phyloP scores from a whole-genome alignment of 176 grass and related monocot species.

The Zoysia pacifica region DNA sequence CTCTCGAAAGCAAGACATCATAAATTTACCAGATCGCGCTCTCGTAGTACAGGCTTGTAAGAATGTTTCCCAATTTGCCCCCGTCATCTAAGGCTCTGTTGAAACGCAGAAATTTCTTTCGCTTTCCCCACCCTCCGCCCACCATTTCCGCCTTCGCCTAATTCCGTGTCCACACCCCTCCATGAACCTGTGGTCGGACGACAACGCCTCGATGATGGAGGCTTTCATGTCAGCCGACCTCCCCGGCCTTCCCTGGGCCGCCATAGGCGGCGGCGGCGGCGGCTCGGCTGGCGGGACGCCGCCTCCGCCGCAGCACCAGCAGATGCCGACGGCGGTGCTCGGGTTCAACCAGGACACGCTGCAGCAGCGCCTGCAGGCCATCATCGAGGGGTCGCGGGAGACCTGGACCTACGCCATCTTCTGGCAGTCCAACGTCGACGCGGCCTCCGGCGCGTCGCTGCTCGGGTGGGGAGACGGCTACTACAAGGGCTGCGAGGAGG shows the following conservation, averaged over 20 bases:
- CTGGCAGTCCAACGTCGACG: slow-evolving; percentile 79
- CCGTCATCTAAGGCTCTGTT: no score
- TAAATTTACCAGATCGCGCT: background rate
- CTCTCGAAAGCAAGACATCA: background rate
- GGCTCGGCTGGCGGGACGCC: background rate
- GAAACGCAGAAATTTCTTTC: background rate
- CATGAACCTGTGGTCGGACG: slow-evolving; percentile 94
- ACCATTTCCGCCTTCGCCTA: background rate
- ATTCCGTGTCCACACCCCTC: background rate
- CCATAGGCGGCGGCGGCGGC: background rate
- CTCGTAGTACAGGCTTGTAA: no score
- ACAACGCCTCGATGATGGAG: slow-evolving; percentile 94
- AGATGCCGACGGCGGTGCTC: slow-evolving; percentile 3
- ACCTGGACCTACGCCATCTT: slow-evolving; percentile 95
- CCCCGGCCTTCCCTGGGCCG: slow-evolving; percentile 56
- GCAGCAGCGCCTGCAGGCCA: slow-evolving; percentile 79
- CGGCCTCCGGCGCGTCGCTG: slow-evolving; percentile 52
- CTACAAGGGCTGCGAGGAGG: slow-evolving; percentile 89
- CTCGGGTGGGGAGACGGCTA: slow-evolving; percentile 90
- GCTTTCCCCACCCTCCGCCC: slow-evolving; percentile 40
- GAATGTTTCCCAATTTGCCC: slow-evolving; percentile 11
- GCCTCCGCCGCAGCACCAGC: background rate
- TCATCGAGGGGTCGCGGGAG: slow-evolving; percentile 73
- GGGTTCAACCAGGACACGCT: slow-evolving; percentile 76
- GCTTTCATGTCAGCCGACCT: slow-evolving; percentile 83